Evolutionary conservation across 1,284 basidiomycete genomes (phyloP).

Genomic region (Peniophora sp.): DNA sequence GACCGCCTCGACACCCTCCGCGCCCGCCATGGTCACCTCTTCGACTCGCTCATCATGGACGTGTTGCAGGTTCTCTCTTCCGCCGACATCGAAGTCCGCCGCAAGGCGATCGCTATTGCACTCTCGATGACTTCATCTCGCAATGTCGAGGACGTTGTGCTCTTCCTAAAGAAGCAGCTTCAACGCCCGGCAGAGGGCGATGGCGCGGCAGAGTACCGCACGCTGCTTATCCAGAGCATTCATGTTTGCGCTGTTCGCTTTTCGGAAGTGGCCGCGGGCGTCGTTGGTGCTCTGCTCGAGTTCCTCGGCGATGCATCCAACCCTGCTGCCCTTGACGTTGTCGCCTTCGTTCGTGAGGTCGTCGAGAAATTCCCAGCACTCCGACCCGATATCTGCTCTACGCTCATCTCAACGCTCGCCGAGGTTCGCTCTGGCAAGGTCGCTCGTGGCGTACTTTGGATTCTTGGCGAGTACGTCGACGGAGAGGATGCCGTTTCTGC

Average conservation of each 20-base stretch:
- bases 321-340: conserved; percentile 92
- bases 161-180: conserved; percentile 98
- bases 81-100: conserved; percentile 94
- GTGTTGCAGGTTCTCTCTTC: conserved; percentile 87
- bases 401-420: conserved; percentile 76
- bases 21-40: conserved; percentile 83
- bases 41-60: conserved; percentile 95
- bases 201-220: conserved; percentile 90
- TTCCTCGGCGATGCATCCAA: conserved; percentile 97
- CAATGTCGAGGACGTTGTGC: conserved; percentile 96
- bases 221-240: conserved; percentile 95
- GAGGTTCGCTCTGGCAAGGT: conserved; percentile 98
- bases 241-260: conserved; percentile 96
- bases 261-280: conserved; percentile 95
- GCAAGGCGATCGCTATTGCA: conserved; percentile 87
- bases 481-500: conserved; percentile 57
- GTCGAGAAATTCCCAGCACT: conserved; percentile 96
- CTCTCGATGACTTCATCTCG: conserved; percentile 91
- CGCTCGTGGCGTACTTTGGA: conserved; percentile 96
- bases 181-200: conserved; percentile 87
- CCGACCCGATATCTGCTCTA: conserved; percentile 79
- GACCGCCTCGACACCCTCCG: conserved; percentile 85
- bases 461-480: conserved; percentile 92
- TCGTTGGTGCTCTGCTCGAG: conserved; percentile 97
- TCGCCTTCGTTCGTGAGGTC: conserved; percentile 94